Evolutionary conservation across 2,329 filamentous ascomycete genomes (phyloP), one percentile per base, ranked within the genome.

Genomic region (Simplicillium aogashimaense): DNA sequence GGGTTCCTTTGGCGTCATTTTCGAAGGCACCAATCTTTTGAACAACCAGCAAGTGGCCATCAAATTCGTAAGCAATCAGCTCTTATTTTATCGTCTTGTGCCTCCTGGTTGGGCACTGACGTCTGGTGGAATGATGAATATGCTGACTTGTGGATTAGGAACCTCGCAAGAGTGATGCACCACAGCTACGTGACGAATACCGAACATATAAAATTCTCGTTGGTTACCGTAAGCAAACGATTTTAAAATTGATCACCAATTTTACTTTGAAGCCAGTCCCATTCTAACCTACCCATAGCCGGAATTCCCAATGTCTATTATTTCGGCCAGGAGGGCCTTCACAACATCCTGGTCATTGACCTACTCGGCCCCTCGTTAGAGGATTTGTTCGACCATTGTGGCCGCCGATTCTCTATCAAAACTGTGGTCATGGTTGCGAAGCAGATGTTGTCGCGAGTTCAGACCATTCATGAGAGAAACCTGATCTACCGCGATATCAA

Each of bases 301-400:
- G 92, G 92, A 56, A 97, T 98, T 53, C 92, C 92, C 56, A 97
- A 97, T 76, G 92, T 98, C 56, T 97, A 97, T 70, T 98, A 97
- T 68, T 98, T 97, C 53, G 92, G 92, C 47, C 92, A 98, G 61
- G 90, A 97, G 66, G 92, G 90, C 53, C 81, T 97, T 25, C 92
- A 98, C 72, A 97, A 98, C 69, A 97, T 97, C 52, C 81, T 98
- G 38, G 90, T 98, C 52, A 97, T 97, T 56, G 90, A 98, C 66
- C 74, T 98, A 33, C 81, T 98, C 18, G 90, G 90, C 13, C 90
- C 90, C 39, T 95, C 88, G 48, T 74, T 98, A 45, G 90, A 98
- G 61, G 90, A 98, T 58, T 76, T 98, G 15, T 98, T 98, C 60
- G 90, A 98, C 60, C 88, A 94, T 65, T 98, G 90, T 70, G 92